A percentile compares a stretch with the other conserved stretches of the same genome.
These are phyloP conservation scores for Neoboletus subvelutipes DNA, from an alignment of 768 basidiomycete species.

Conservation along the genomic window DNA sequence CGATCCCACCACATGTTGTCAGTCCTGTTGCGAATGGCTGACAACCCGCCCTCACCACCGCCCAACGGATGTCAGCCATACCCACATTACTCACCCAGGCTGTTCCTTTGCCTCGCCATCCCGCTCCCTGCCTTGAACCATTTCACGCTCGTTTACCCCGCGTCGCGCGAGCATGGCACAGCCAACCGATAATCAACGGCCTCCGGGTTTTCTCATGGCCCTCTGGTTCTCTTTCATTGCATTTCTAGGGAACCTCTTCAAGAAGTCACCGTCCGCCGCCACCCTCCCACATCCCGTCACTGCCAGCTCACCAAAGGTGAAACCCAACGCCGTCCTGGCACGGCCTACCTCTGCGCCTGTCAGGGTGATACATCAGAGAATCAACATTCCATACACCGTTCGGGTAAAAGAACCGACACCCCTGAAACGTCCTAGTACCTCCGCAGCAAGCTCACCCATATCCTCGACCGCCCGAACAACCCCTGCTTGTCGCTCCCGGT, in stretches of 20 bases:
- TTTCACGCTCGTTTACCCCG: neutral
- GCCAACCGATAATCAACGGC: neutral
- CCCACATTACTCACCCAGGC: no score
- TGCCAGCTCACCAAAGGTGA: neutral
- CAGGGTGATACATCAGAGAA: neutral
- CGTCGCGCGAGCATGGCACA: slow-evolving; percentile 3
- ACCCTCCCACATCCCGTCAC: slow-evolving; percentile 22
- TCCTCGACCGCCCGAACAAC: slow-evolving; percentile 1
- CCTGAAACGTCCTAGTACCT: slow-evolving; percentile 12
- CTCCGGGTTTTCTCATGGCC: slow-evolving; percentile 10
- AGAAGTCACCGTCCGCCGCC: slow-evolving; percentile 6
- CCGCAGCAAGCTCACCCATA: slow-evolving; percentile 6
- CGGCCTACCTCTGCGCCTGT: neutral
- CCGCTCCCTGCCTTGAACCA: neutral
- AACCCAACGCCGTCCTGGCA: neutral
- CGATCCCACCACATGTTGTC: neutral
- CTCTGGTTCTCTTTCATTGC: slow-evolving; percentile 17
- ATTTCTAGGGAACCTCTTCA: slow-evolving; percentile 15
- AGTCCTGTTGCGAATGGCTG: slow-evolving; percentile 3
- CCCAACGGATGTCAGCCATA: slow-evolving; percentile 2
- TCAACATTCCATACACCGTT: neutral
- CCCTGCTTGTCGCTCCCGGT: slow-evolving; percentile 4
- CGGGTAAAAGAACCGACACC: slow-evolving; percentile 1
- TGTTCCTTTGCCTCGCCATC: neutral
- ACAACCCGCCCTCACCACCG: neutral